These are phyloP conservation scores for Sistotremastrum niveocremeum DNA, from an alignment of 768 basidiomycete genomes.

Conservation along the genomic window DNA sequence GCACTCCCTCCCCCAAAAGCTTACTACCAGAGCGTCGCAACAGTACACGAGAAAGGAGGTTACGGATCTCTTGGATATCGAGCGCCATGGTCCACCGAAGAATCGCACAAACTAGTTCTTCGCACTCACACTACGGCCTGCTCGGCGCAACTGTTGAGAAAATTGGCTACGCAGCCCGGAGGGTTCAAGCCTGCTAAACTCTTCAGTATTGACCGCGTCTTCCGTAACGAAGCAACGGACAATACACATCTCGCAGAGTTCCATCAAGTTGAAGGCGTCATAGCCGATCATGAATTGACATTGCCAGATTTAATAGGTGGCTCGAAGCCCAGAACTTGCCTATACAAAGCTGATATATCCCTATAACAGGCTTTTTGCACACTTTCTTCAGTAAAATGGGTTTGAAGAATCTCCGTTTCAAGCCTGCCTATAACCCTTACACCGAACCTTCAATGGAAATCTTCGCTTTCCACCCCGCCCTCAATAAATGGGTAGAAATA, in stretches of 20 bases:
- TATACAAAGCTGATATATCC: background rate
- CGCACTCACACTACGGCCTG: constrained; percentile 96
- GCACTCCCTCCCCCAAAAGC: constrained; percentile 63
- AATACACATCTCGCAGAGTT: constrained; percentile 98
- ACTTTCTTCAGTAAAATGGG: constrained; percentile 99
- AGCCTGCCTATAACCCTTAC: constrained; percentile 97
- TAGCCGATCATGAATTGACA: constrained; percentile 86
- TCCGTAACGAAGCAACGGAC: constrained; percentile 97
- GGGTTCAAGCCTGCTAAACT: constrained; percentile 87
- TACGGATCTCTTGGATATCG: constrained; percentile 94
- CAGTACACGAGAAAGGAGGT: constrained; percentile 75
- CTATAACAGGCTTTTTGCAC: constrained; percentile 81
- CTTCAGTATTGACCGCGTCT: constrained; percentile 96
- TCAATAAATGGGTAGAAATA: constrained; percentile 94
- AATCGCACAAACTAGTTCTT: constrained; percentile 82
- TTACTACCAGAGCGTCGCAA: constrained; percentile 77
- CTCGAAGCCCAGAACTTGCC: constrained; percentile 8
- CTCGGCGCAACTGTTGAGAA: constrained; percentile 86
- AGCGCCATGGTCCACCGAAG: constrained; percentile 88
- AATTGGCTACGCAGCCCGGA: constrained; percentile 70
- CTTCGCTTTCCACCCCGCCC: constrained; percentile 92
- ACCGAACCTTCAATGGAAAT: constrained; percentile 98
- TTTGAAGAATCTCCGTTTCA: constrained; percentile 86
- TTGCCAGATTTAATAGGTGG: constrained; percentile 89
- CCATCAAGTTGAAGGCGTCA: constrained; percentile 99